phyloP scores from a whole-genome alignment of 73 alveolate genomes.

The Paramecium caudatum region DNA sequence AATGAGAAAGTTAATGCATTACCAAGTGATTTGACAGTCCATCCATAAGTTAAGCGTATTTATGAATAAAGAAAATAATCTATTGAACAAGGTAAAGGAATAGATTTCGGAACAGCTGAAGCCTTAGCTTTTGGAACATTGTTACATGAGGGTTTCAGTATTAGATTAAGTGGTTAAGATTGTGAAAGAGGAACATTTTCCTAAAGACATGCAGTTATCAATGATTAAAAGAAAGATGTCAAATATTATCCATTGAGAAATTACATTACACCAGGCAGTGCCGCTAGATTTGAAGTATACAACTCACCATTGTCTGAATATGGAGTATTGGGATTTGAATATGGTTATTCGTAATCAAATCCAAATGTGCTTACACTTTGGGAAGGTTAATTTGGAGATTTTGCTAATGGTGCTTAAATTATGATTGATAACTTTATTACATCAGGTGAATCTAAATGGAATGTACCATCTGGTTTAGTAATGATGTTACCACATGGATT shows the following conservation, averaged over 20 bases:
- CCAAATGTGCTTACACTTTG: conserved; percentile 90
- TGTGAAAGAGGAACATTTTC: conserved; percentile 96
- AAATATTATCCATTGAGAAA: conserved; percentile 72
- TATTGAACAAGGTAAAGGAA: conserved; percentile 91
- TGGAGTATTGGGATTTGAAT: conserved; percentile 90
- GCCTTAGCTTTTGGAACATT: conserved; percentile 96
- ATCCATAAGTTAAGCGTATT: conserved; percentile 83
- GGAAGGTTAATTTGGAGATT: conserved; percentile 95
- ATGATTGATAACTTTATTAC: conserved; percentile 86
- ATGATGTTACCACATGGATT: conserved; percentile 91
- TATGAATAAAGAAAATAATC: conserved; percentile 82
- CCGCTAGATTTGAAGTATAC: conserved; percentile 73
- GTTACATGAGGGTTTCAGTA: conserved; percentile 89
- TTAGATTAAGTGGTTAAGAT: conserved; percentile 93
- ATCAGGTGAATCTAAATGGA: conserved; percentile 93
- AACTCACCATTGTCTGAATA: conserved; percentile 80
- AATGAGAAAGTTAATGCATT: conserved; percentile 80
- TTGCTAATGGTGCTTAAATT: conserved; percentile 90
- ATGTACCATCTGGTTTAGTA: conserved; percentile 84
- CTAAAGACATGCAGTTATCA: conserved; percentile 92
- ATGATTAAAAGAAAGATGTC: conserved; percentile 81
- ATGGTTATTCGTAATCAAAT: conserved; percentile 89
- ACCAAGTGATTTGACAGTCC: conserved; percentile 85
- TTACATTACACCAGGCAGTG: conserved; percentile 16
- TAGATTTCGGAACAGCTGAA: conserved; percentile 97